Percentiles rank a stretch among this genome's conserved stretches.
Evolutionary conservation across 148 eudicot species (phyloP).

Genomic region (Rheum nobile): DNA sequence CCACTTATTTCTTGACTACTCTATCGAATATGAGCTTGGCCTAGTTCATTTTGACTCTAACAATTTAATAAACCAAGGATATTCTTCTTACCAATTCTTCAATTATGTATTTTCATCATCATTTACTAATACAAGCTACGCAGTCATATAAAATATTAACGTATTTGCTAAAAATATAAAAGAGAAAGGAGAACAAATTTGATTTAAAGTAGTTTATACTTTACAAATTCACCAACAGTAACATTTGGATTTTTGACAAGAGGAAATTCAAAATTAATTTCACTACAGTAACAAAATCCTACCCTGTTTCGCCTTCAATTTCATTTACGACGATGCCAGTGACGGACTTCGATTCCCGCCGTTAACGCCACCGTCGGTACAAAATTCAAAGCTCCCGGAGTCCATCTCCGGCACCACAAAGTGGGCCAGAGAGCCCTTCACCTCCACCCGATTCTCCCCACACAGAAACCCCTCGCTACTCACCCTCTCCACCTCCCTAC

Average conservation of each 20-base stretch:
- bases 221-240: background rate
- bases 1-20: too few species aligned
- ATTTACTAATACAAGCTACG: background rate
- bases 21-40: too few species aligned
- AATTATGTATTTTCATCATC: background rate
- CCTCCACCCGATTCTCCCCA: conserved; percentile 59
- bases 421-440: conserved; percentile 45
- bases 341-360: background rate
- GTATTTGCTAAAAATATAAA: too few species aligned
- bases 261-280: background rate
- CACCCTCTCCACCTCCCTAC: conserved; percentile 54
- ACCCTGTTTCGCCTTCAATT: background rate
- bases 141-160: too few species aligned
- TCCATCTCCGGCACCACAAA: conserved; percentile 31
- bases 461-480: conserved; percentile 72
- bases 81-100: background rate
- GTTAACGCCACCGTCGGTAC: conserved; percentile 13
- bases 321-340: background rate
- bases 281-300: background rate
- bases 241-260: background rate
- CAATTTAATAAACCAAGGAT: too few species aligned
- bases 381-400: conserved; percentile 22
- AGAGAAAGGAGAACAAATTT: background rate
- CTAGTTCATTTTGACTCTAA: too few species aligned
- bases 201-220: background rate